Evolutionary conservation across 805 yeast species (phyloP), one percentile per base, ranked within the genome.

Genomic region (Yarrowia sp.): DNA sequence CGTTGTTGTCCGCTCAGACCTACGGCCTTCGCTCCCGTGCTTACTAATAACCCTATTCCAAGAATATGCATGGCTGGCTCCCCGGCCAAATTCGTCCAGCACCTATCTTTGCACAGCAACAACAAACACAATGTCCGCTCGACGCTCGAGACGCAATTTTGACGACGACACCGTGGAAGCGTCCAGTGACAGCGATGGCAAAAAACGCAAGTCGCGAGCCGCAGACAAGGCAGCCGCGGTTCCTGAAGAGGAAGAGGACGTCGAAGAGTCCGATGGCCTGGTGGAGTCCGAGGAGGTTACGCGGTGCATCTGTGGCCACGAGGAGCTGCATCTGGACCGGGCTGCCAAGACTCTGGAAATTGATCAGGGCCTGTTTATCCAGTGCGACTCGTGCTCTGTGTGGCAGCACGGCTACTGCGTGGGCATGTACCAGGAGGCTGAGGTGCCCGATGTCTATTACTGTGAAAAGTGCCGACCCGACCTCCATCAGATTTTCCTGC

Each of bases 321-420:
- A 78, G 46, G 85, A 81, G 64, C 73, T 77, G 24, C 76, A 72
- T 63, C 65, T 72, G 22, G 69, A 70, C 63, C 67, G 68, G 14
- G 65, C 71, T 29, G 67, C 71, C 31, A 63, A 63, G 44, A 51
- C 60, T 33, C 59, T 59, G 32, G 63, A 64, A 63, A 96, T 90
- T 64, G 97, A 90, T 74, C 94, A 93, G 68, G 97, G 97, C 0
- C 87, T 90, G 69, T 92, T 96, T 22, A 88, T 94, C 65, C 98
- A 94, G 74, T 94, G 99, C 79, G 99, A 94, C 69, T 80, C 81
- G 65, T 93, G 99, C 76, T 84, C 89, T 18, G 97, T 87, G 7
- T 93, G 99, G 99, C 99, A 93, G 73, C 99, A 93, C 72, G 98
- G 97, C 1, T 90, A 80, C 74, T 93, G 99, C 77, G 97, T 93